Percentiles rank a stretch among this genome's conserved stretches.
Conservation (phyloP, 495 filamentous ascomycete genomes). For the Neurospora intermedia region DNA sequence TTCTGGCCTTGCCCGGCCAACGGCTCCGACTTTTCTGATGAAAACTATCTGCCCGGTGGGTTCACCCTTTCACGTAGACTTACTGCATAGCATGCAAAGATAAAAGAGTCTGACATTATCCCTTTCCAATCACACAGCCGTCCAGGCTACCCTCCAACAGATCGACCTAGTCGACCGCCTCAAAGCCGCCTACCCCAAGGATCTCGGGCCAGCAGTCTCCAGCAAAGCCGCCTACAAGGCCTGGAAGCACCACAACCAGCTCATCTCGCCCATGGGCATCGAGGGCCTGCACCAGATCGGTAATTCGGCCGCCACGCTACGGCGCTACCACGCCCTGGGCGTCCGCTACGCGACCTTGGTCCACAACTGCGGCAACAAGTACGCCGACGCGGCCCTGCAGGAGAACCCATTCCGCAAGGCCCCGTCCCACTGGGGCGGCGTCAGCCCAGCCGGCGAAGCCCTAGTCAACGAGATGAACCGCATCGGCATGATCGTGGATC, state of each 20-base stretch:
- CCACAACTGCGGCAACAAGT: constrained; percentile 88
- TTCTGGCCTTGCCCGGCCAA: constrained; percentile 69
- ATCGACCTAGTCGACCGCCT: constrained; percentile 73
- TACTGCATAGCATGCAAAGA: neutral
- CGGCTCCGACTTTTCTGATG: constrained; percentile 58
- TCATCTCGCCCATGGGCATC: constrained; percentile 63
- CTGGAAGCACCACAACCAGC: constrained; percentile 43
- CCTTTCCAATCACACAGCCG: constrained; percentile 15
- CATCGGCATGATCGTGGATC: constrained; percentile 68
- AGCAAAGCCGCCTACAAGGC: constrained; percentile 46
- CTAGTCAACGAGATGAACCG: constrained; percentile 73
- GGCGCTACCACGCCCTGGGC: constrained; percentile 65
- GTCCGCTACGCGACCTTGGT: constrained; percentile 86
- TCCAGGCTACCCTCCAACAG: constrained; percentile 68
- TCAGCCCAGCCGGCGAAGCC: constrained; percentile 56
- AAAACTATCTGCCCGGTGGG: constrained; percentile 47
- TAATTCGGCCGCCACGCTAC: constrained; percentile 67
- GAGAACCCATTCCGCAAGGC: constrained; percentile 36
- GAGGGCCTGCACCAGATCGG: constrained; percentile 95
- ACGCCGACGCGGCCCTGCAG: constrained; percentile 70
- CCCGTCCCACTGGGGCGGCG: constrained; percentile 46
- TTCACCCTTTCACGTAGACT: neutral
- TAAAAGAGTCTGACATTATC: neutral
- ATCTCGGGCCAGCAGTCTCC: constrained; percentile 52
- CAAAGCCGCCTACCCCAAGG: constrained; percentile 51